Base-by-base conservation (phyloP, 1,139 yeast species). In the Scheffersomyces lignicola region DNA sequence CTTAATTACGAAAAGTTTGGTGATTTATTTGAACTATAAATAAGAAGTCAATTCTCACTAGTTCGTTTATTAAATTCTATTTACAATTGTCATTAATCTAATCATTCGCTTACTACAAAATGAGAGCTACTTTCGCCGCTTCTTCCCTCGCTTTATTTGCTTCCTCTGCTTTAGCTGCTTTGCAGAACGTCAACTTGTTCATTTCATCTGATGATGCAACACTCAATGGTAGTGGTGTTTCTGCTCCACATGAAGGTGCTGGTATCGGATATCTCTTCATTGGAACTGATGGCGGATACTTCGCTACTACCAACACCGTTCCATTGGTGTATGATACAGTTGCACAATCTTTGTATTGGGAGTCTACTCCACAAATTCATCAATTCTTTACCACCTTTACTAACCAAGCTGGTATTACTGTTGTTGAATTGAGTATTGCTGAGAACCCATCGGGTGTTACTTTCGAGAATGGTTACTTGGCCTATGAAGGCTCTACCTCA, bases 181-280 rank as follows among this genome's bases (percentile, higher is more conserved):
- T 26, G 12, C 29, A 15, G 12, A 26, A 26, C 20, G 29, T 26
- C 18, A 26, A 6, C 10, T 26, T 26, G 26, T 63, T 54, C 20
- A 60, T 55, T 33, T 65, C 56, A 15, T 54, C 35, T 66, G 66
- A 80, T 26, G 29, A 34, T 21, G 32, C 31, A 14, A 23, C 33
- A 11, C 24, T 34, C 18, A 34, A 31, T 24, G 36, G 36, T 23
- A 29, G 26, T 7, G 25, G 28, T 9, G 30, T 34, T 24, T 34
- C 36, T 12, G 36, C 36, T 10, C 26, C 29, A 24, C 36, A 34
- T 20, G 36, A 34, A 34, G 36, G 36, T 14, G 36, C 36, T 15
- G 36, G 33, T 18, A 29, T 34, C 15, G 16, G 25, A n/a, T 34
- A 34, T n/a, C 23, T 34, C 18, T 16, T 34, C 17, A 27, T 34